Conservation (phyloP, 768 basidiomycete genomes). For the Fibroporia radiculosa region DNA sequence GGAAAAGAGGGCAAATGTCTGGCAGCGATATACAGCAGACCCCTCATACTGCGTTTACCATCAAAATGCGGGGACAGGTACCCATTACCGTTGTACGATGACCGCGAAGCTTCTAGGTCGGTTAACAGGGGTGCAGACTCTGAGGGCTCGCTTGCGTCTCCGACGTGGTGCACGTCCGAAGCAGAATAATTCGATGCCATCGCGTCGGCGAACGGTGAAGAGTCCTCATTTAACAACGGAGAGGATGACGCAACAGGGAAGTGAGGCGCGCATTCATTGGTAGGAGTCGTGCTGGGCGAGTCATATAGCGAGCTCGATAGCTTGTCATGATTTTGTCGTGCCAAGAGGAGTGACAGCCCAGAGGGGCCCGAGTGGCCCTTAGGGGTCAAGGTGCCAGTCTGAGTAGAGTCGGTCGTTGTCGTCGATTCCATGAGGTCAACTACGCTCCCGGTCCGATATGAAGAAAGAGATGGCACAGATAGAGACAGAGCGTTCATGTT, state of each 20-base stretch:
- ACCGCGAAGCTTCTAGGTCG: conserved; percentile 18
- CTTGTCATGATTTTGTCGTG: conserved; percentile 6
- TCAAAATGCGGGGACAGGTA: background rate
- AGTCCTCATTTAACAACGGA: too few relatives aligned
- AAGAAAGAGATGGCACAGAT: conserved; percentile 10
- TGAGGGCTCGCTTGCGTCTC: background rate
- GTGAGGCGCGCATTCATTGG: conserved; percentile 11
- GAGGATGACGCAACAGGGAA: too few relatives aligned
- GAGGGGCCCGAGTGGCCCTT: conserved; percentile 12
- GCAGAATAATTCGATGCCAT: too few relatives aligned
- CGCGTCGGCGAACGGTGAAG: background rate
- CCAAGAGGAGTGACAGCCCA: conserved; percentile 18
- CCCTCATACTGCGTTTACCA: conserved; percentile 2
- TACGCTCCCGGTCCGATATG: conserved; percentile 8
- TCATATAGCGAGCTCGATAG: conserved; percentile 4
- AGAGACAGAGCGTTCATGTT: conserved; percentile 1
- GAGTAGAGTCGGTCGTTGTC: conserved; percentile 13
- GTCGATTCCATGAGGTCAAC: conserved; percentile 16
- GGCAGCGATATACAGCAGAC: conserved; percentile 1
- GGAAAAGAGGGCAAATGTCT: background rate
- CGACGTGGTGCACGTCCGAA: too few relatives aligned
- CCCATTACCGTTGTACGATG: conserved; percentile 11
- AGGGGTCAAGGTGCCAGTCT: conserved; percentile 13
- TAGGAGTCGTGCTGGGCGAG: conserved; percentile 13
- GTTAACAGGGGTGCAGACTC: conserved; percentile 17